A percentile compares a stretch with the other conserved stretches of the same genome.
These are phyloP conservation scores for Patellifolia procumbens DNA, from an alignment of 179 eudicot genomes.

Conservation along the genomic window DNA sequence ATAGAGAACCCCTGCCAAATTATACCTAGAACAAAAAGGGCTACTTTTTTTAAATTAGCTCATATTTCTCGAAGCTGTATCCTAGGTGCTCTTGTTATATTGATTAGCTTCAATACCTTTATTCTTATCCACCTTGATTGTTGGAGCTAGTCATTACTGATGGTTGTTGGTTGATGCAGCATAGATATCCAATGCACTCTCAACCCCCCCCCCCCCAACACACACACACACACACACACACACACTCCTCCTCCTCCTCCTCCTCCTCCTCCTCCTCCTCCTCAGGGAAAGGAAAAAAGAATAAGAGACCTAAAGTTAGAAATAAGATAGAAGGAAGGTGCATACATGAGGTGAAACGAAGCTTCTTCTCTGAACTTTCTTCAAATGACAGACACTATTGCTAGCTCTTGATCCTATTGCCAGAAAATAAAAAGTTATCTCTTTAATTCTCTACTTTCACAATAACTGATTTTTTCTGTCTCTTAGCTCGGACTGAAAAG, in stretches of 20 bases:
- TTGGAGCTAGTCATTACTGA: background rate
- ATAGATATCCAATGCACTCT: background rate
- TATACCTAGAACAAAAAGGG: background rate
- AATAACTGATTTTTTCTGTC: background rate
- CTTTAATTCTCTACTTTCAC: background rate
- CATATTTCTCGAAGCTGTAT: background rate
- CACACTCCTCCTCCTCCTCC: too few relatives aligned
- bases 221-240: too few relatives aligned
- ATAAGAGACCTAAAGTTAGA: too few relatives aligned
- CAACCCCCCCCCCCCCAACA: too few relatives aligned
- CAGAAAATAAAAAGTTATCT: background rate
- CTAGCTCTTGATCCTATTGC: background rate
- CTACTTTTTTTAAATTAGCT: background rate
- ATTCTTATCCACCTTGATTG: slow-evolving; percentile 5
- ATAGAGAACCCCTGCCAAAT: background rate
- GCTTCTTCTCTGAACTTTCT: background rate
- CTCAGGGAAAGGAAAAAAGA: too few relatives aligned
- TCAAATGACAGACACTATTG: background rate
- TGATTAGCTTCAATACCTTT: background rate
- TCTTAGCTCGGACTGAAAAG: background rate
- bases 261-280: background rate
- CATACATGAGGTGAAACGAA: too few relatives aligned
- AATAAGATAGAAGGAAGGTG: too few relatives aligned
- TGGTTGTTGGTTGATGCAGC: background rate
- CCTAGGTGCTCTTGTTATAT: background rate